Evolutionary conservation across 257 asterid species (phyloP).

Genomic region (Gardenia jasminoides): DNA sequence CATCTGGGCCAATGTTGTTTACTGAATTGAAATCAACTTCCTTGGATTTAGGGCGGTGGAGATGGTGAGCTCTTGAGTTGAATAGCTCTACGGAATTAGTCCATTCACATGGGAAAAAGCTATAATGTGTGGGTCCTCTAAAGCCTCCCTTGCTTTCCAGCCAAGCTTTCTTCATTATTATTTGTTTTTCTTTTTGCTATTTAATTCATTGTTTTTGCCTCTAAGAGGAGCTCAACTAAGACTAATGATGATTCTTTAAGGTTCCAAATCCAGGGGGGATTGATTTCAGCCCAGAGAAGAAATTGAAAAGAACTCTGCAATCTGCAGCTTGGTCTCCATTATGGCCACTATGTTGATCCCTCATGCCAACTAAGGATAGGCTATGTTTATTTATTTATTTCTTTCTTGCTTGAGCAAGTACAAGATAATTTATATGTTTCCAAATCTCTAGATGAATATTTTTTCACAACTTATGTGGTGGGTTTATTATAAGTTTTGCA

Average conservation of each 20-base stretch:
- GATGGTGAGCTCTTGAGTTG: constrained; percentile 29
- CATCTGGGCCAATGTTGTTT: not conserved
- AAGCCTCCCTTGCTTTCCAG: constrained; percentile 46
- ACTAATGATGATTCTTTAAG: constrained; percentile 12
- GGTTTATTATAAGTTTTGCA: too few relatives aligned
- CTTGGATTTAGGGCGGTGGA: constrained; percentile 32
- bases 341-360: not conserved
- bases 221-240: constrained; percentile 3
- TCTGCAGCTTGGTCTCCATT: not conserved
- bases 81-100: constrained; percentile 28
- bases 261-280: not conserved
- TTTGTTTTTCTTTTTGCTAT: constrained; percentile 1
- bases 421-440: too few relatives aligned
- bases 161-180: constrained; percentile 41
- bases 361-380: too few relatives aligned
- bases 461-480: too few relatives aligned
- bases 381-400: too few relatives aligned
- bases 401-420: too few relatives aligned
- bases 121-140: constrained; percentile 35
- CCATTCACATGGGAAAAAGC: constrained; percentile 53
- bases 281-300: not conserved
- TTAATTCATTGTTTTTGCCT: not conserved
- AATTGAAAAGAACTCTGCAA: not conserved
- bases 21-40: constrained; percentile 7
- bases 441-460: too few relatives aligned